Percentiles rank a stretch among this genome's conserved stretches.
These are phyloP conservation scores for Zea luxurians DNA, from an alignment of 176 grass and related monocot genomes.

Conservation along the genomic window DNA sequence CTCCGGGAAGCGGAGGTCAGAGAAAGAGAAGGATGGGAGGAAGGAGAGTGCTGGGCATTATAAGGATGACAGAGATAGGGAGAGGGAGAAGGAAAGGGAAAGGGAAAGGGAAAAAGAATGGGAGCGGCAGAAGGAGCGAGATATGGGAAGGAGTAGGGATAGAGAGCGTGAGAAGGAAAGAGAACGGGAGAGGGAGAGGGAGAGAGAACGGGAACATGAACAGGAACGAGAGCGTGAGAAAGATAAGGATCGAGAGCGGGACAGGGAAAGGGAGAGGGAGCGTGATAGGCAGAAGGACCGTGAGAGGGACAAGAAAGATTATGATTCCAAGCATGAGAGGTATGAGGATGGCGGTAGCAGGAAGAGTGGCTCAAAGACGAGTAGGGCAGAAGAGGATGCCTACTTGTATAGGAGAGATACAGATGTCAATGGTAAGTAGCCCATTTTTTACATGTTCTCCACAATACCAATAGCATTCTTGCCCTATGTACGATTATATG, in stretches of 20 bases:
- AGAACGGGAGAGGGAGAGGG: conserved; percentile 38
- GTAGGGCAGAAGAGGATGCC: conserved; percentile 54
- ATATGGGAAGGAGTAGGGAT: conserved; percentile 51
- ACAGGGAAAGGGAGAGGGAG: conserved; percentile 49
- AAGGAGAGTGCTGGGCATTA: conserved; percentile 63
- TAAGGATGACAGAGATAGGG: conserved; percentile 75
- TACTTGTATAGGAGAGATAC: conserved; percentile 53
- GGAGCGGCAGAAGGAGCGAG: conserved; percentile 53
- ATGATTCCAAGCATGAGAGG: conserved; percentile 71
- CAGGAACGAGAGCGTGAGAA: conserved; percentile 50
- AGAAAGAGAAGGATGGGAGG: conserved; percentile 59
- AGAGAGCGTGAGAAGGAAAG: conserved; percentile 55
- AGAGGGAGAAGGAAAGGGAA: conserved; percentile 50
- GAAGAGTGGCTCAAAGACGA: conserved; percentile 63
- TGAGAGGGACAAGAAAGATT: conserved; percentile 64
- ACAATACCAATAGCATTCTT: conserved; percentile 22
- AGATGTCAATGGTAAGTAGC: conserved; percentile 60
- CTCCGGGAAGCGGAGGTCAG: conserved; percentile 45
- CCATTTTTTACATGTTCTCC: conserved; percentile 30
- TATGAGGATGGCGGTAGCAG: conserved; percentile 67
- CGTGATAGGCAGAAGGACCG: conserved; percentile 55
- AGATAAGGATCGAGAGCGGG: conserved; percentile 43
- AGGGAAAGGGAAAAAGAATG: conserved; percentile 45
- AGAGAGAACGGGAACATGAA: conserved; percentile 59
- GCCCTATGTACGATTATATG: conserved; percentile 5